Conservation (phyloP, 2,329 filamentous ascomycete species). For the Paraconiothyrium brasiliense region DNA sequence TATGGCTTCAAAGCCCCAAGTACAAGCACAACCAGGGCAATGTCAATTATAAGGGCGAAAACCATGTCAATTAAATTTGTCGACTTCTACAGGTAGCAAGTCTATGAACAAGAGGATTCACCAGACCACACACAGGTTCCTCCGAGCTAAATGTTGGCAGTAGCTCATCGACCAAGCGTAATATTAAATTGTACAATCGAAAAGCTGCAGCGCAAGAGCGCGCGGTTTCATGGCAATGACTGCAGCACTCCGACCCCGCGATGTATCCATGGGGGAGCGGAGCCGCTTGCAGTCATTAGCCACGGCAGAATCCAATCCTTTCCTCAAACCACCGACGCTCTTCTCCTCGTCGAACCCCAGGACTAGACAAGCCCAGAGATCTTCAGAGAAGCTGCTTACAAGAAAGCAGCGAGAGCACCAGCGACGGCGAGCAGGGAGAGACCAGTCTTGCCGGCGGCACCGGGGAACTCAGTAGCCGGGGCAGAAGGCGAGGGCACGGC, state of each 20-base stretch:
- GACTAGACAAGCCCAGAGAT: conserved; percentile 21
- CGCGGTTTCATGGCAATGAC: conserved; percentile 35
- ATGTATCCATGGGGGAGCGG: conserved; percentile 46
- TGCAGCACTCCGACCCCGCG: conserved; percentile 41
- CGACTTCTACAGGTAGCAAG: conserved; percentile 36
- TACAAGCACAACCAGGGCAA: neutral
- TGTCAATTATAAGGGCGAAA: conserved; percentile 33
- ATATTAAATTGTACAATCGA: conserved; percentile 49
- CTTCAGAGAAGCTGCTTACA: conserved; percentile 42
- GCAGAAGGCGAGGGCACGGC: conserved; percentile 37
- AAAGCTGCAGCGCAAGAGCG: conserved; percentile 40
- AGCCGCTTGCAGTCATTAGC: conserved; percentile 41
- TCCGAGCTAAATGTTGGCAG: conserved; percentile 32
- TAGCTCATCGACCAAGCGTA: conserved; percentile 45
- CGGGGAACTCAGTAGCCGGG: conserved; percentile 55
- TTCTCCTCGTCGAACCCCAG: conserved; percentile 23
- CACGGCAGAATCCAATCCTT: conserved; percentile 35
- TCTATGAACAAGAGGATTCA: conserved; percentile 46
- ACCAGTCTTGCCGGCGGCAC: conserved; percentile 62
- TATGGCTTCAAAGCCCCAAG: neutral
- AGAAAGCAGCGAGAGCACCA: conserved; percentile 57
- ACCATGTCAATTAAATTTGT: conserved; percentile 44
- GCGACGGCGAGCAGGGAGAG: conserved; percentile 63
- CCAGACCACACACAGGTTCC: conserved; percentile 49
- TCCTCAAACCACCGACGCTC: conserved; percentile 31